Evolutionary conservation across 2,329 filamentous ascomycete genomes (phyloP).

Genomic region (Plectosphaerella cucumerina): DNA sequence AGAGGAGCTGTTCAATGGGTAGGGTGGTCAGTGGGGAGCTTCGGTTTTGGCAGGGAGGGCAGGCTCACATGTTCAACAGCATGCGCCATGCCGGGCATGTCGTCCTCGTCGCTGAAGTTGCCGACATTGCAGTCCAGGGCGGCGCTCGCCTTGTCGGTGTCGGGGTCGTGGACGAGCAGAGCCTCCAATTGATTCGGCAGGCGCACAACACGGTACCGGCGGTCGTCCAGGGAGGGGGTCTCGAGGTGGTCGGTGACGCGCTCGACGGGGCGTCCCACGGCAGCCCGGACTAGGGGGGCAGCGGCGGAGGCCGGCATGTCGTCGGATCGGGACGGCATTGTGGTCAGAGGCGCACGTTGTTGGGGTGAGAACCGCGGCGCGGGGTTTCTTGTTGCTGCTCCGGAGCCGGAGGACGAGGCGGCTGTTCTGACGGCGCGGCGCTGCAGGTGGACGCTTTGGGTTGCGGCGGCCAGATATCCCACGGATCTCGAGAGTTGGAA

Average conservation of each 20-base stretch:
- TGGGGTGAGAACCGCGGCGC: not conserved
- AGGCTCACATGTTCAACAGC: slow-evolving; percentile 77
- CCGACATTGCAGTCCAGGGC: slow-evolving; percentile 95
- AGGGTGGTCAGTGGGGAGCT: not conserved
- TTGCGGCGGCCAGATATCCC: slow-evolving; percentile 7
- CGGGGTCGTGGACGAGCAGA: slow-evolving; percentile 85
- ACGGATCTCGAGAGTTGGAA: slow-evolving; percentile 2
- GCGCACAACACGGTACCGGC: slow-evolving; percentile 81
- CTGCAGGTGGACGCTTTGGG: slow-evolving; percentile 9
- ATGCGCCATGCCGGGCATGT: slow-evolving; percentile 93
- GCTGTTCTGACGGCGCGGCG: slow-evolving; percentile 5
- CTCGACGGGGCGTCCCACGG: slow-evolving; percentile 27
- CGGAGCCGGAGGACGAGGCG: slow-evolving; percentile 1
- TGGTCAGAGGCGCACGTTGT: not conserved
- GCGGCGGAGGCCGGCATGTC: slow-evolving; percentile 17
- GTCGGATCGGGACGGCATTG: slow-evolving; percentile 1
- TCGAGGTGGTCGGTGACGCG: slow-evolving; percentile 68
- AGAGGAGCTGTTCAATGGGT: slow-evolving; percentile 57
- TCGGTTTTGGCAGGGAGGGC: not conserved
- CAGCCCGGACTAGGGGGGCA: slow-evolving; percentile 20
- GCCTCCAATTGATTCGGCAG: slow-evolving; percentile 86
- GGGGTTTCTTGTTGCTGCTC: not conserved
- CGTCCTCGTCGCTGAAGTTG: slow-evolving; percentile 85
- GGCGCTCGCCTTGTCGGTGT: slow-evolving; percentile 95
- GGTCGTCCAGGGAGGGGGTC: slow-evolving; percentile 79